phyloP scores from a whole-genome alignment of 306 rosid genomes.

The Leucaena leucocephala region DNA sequence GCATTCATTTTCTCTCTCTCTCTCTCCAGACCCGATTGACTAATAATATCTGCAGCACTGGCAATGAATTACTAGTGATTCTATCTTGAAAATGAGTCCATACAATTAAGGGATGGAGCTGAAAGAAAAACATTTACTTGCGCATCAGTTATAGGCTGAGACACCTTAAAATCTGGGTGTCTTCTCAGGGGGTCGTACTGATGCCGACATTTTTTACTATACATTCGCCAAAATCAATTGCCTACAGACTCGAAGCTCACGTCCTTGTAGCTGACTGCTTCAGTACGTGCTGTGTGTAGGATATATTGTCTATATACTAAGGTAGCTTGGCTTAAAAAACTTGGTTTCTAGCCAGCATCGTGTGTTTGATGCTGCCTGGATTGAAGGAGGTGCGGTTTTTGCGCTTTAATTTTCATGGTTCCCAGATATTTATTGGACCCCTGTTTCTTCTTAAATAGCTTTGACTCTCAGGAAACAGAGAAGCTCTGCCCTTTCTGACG shows the following conservation, averaged over 20 bases:
- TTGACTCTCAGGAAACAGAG: not conserved
- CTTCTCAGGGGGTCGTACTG: not conserved
- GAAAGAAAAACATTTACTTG: not conserved
- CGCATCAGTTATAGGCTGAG: not conserved
- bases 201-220: not conserved
- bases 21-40: not conserved
- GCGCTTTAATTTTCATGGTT: not conserved
- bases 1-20: not conserved
- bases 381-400: not conserved
- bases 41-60: not conserved
- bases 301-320: not conserved
- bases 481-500: not conserved
- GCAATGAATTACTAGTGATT: conserved; percentile 5
- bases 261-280: not conserved
- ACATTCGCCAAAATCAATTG: not conserved
- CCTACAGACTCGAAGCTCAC: not conserved
- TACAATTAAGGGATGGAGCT: not conserved
- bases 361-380: not conserved
- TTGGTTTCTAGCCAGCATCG: no score
- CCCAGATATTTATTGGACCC: not conserved
- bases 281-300: not conserved
- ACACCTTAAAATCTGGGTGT: not conserved
- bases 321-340: not conserved
- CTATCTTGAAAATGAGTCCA: conserved; percentile 2
- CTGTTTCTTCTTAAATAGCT: not conserved